Evolutionary conservation across 1,284 basidiomycete species (phyloP).

Genomic region (Pseudozyma thailandica): DNA sequence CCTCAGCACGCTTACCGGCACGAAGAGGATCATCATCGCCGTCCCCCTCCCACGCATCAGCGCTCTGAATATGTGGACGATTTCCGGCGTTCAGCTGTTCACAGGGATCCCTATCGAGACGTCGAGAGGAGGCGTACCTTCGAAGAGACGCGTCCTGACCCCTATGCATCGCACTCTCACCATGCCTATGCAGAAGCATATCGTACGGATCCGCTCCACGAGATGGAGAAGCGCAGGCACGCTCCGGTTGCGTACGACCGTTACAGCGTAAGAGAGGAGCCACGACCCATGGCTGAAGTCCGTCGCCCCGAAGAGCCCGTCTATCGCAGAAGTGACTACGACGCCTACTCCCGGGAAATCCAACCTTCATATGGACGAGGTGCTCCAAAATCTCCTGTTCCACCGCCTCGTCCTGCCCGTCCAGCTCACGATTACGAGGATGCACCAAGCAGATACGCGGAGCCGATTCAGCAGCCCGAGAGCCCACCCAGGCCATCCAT

Average conservation of each 20-base stretch:
- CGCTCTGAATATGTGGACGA: constrained; percentile 19
- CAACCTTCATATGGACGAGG: constrained; percentile 51
- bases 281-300: constrained; percentile 5
- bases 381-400: constrained; percentile 23
- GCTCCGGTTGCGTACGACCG: constrained; percentile 20
- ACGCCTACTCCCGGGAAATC: constrained; percentile 35
- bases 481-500: constrained; percentile 47
- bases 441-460: constrained; percentile 8
- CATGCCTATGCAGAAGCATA: constrained; percentile 15
- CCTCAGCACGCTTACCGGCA: constrained; percentile 26
- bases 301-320: constrained; percentile 17
- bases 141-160: constrained; percentile 19
- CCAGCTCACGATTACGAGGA: constrained; percentile 15
- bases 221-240: constrained; percentile 25
- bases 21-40: constrained; percentile 26
- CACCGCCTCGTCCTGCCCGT: constrained; percentile 12
- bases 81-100: constrained; percentile 22
- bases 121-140: constrained; percentile 18
- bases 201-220: constrained; percentile 14
- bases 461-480: constrained; percentile 24
- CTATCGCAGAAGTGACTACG: constrained; percentile 31
- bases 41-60: constrained; percentile 13
- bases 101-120: constrained; percentile 19
- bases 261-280: constrained; percentile 25
- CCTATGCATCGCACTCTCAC: constrained; percentile 28